phyloP scores from a whole-genome alignment of 495 filamentous ascomycete species.

The Lophium mytilinum region DNA sequence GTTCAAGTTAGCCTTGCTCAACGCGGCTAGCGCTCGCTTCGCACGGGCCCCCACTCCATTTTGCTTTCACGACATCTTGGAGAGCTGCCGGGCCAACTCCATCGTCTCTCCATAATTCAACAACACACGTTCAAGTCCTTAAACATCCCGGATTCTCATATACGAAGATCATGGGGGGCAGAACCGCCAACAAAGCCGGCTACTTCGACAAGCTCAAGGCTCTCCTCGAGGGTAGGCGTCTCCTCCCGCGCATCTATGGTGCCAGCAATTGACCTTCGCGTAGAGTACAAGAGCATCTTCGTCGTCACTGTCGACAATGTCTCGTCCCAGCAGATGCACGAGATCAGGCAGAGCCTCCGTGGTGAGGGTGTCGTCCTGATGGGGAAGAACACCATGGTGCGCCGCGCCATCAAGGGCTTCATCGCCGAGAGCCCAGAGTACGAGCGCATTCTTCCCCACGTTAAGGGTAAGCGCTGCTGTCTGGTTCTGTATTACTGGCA shows the following conservation, averaged over 20 bases:
- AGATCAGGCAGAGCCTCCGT: constrained; percentile 76
- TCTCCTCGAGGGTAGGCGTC: constrained; percentile 35
- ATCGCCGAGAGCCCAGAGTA: constrained; percentile 84
- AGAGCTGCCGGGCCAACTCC: not conserved
- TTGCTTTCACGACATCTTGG: not conserved
- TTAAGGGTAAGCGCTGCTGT: constrained; percentile 54
- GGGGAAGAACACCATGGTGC: constrained; percentile 99
- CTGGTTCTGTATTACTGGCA: not conserved
- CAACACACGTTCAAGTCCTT: constrained; percentile 22
- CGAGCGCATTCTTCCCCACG: constrained; percentile 90
- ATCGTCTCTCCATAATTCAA: not conserved
- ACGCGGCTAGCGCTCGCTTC: constrained; percentile 1
- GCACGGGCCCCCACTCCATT: not conserved
- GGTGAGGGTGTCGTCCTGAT: constrained; percentile 88
- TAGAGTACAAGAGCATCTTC: constrained; percentile 86
- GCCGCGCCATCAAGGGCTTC: constrained; percentile 96
- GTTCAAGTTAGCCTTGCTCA: not conserved
- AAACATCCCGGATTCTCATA: constrained; percentile 32
- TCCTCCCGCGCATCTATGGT: not conserved
- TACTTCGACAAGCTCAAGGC: constrained; percentile 99
- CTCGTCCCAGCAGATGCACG: constrained; percentile 99
- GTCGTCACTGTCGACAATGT: constrained; percentile 66
- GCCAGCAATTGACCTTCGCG: too few species aligned
- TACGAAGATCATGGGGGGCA: constrained; percentile 97
- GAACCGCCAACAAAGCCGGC: constrained; percentile 80